Evolutionary conservation across 2,329 filamentous ascomycete species (phyloP), one percentile per base, ranked within the genome.

Genomic region (Colletotrichum tropicicola): DNA sequence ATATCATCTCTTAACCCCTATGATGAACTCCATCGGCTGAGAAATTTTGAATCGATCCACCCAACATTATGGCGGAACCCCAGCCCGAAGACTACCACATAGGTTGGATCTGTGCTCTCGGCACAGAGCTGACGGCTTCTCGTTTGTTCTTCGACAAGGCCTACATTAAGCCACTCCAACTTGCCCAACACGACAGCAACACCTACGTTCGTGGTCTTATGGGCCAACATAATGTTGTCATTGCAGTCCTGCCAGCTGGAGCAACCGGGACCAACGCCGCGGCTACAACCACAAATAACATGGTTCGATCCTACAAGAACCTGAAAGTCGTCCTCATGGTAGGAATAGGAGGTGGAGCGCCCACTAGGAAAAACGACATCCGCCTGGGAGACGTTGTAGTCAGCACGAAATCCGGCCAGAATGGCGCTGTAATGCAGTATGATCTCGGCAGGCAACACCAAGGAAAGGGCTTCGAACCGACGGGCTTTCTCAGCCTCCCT

Each of bases 211-310:
- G 75, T 0, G 78, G 77, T 0, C 56, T 47, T 0, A 75, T 80
- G 1, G 73, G 71, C 0, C 58, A 62, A n/a, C 77, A 80, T 49
- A 76, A 80, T 30, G 68, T 80, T 5, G 78, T 78, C 15, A 73
- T 81, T 12, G 68, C 70, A 5, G 65, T 56, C 1, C 43, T 77
- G 7, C 73, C 75, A 0, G 57, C 68, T 6, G 73, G 68, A 5
- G 61, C 70, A 6, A 74, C 74, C 28, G 75, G 77, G 0, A 71
- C 64, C 4, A 59, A 12, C 3, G 64, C 68, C 8, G 73, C 75
- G 0, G 71, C 74, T 1, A 66, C 15, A 10, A 35, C 30, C 3
- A 28, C 44, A 2, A 25, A 32, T 12, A 39, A 66, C 19, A 60
- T 53, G 53, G 35, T 59, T 15, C 62, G 47, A 32, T 39, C 19